phyloP scores from a whole-genome alignment of 805 yeast genomes.

The Wickerhamiella dianesei region DNA sequence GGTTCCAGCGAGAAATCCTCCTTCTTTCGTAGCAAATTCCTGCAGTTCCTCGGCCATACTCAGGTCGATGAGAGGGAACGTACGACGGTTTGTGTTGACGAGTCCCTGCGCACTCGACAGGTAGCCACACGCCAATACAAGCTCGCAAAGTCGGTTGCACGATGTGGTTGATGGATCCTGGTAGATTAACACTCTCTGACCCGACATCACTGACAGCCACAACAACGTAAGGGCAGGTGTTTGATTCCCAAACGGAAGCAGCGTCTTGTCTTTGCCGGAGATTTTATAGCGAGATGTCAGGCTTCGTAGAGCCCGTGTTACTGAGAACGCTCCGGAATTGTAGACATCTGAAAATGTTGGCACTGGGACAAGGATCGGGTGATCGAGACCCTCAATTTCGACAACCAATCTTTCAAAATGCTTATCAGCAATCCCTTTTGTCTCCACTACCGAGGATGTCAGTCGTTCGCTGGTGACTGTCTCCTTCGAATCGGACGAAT shows the following conservation, averaged over 20 bases:
- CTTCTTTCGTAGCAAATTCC: conserved; percentile 33
- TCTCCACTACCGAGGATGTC: not conserved
- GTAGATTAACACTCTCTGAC: conserved; percentile 34
- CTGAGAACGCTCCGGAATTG: conserved; percentile 23
- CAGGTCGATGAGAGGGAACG: conserved; percentile 45
- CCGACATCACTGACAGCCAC: conserved; percentile 40
- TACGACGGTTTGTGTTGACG: conserved; percentile 34
- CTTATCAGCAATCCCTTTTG: not conserved
- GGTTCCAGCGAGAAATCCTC: conserved; percentile 46
- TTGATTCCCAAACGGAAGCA: conserved; percentile 39
- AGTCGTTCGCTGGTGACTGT: not conserved
- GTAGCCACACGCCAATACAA: conserved; percentile 35
- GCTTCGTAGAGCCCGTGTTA: conserved; percentile 12
- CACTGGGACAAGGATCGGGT: conserved; percentile 23
- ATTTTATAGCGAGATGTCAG: conserved; percentile 20
- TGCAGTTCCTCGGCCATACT: conserved; percentile 33
- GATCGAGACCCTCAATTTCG: not conserved
- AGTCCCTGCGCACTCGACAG: conserved; percentile 42
- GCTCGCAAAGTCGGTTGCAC: conserved; percentile 38
- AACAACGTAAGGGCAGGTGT: conserved; percentile 43
- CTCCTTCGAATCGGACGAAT: not conserved
- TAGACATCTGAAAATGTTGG: conserved; percentile 24
- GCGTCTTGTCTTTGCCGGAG: conserved; percentile 24
- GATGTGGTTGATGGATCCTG: conserved; percentile 32
- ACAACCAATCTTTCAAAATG: not conserved